Evolutionary conservation across 441 rosid species (phyloP).

Genomic region (Rhodomyrtus psidioides): DNA sequence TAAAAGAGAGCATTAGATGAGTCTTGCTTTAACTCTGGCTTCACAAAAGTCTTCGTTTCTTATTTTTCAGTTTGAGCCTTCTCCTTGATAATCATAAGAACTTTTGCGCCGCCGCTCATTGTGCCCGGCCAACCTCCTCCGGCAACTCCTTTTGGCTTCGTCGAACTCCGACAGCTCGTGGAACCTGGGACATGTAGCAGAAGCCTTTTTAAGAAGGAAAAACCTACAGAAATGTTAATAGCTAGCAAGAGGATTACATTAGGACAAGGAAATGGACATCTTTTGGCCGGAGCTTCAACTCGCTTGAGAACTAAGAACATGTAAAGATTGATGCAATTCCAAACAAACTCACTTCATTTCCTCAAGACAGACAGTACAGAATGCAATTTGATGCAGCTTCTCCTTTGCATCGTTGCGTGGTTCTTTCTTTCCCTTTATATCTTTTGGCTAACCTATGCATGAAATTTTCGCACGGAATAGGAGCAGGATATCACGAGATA

Average conservation of each 20-base stretch:
- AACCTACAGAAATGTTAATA: neutral
- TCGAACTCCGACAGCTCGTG: constrained; percentile 75
- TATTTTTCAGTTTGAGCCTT: constrained; percentile 18
- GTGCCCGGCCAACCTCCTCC: constrained; percentile 83
- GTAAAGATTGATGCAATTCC: neutral
- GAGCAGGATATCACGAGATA: neutral
- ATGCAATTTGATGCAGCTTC: neutral
- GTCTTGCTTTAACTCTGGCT: neutral
- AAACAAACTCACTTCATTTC: neutral
- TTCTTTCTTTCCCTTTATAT: neutral
- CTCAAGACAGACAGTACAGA: neutral
- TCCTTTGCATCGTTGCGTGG: neutral
- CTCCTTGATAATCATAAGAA: constrained; percentile 39
- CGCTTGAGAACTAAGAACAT: neutral
- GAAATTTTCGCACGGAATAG: neutral
- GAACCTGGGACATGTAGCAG: constrained; percentile 38
- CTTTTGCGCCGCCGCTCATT: constrained; percentile 77
- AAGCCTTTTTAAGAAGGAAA: neutral
- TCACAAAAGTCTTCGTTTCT: neutral
- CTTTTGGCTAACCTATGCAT: neutral
- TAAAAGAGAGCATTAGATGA: neutral
- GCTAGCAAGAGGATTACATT: neutral
- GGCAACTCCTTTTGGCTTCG: constrained; percentile 66
- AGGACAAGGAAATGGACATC: neutral
- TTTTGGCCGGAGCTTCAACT: neutral